A percentile compares a stretch with the other conserved stretches of the same genome.
Evolutionary conservation across 345 rosid species (phyloP).

Genomic region (Iberis pinnata): DNA sequence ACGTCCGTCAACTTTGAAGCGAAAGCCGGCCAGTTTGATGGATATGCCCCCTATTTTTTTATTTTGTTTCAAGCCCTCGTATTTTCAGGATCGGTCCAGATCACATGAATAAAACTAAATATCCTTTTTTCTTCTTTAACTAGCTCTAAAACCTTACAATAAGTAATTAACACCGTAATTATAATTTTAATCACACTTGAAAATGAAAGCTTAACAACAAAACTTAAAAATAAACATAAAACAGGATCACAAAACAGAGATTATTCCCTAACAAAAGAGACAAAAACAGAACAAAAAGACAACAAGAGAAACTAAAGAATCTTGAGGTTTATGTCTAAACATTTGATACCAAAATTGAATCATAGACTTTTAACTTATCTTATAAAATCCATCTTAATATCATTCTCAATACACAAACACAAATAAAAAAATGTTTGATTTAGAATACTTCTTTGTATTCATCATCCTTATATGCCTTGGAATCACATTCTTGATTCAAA

Average conservation of each 20-base stretch:
- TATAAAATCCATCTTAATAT: constrained; percentile 8
- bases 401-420: constrained; percentile 8
- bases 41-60: too few species aligned
- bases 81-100: too few species aligned
- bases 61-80: too few species aligned
- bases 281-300: constrained; percentile 24
- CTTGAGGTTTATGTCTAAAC: constrained; percentile 2
- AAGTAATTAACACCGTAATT: too few species aligned
- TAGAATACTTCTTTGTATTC: constrained; percentile 5
- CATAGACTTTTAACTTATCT: neutral
- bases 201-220: too few species aligned
- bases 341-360: constrained; percentile 17
- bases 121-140: too few species aligned
- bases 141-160: too few species aligned
- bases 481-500: constrained; percentile 18
- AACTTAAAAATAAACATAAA: neutral
- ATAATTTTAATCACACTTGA: too few species aligned
- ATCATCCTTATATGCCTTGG: constrained; percentile 19
- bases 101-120: too few species aligned
- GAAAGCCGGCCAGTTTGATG: too few species aligned
- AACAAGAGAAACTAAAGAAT: constrained; percentile 19
- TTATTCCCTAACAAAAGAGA: constrained; percentile 21
- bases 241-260: constrained; percentile 14
- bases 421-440: constrained; percentile 13
- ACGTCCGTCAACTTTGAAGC: too few species aligned